Evolutionary conservation across 2,329 filamentous ascomycete species (phyloP).

Genomic region (Phaeophleospora eucalypticola): DNA sequence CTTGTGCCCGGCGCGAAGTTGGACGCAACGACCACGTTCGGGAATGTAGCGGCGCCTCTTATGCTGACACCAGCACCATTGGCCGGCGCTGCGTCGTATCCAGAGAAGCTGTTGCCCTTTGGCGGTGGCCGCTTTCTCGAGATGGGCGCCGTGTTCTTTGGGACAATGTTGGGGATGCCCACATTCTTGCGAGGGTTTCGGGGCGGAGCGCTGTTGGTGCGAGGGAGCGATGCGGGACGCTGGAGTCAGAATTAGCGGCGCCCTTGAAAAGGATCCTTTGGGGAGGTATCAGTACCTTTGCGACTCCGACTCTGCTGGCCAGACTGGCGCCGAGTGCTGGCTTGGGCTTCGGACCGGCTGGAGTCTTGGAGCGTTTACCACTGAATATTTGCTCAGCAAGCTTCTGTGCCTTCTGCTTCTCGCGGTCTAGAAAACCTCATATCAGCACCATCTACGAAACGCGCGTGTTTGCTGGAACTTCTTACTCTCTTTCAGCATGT

Average conservation of each 20-base stretch:
- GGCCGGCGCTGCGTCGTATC: conserved; percentile 29
- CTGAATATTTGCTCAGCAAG: conserved; percentile 72
- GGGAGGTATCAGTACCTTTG: conserved; percentile 68
- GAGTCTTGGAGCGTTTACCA: conserved; percentile 58
- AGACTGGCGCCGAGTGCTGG: conserved; percentile 50
- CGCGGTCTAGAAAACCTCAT: conserved; percentile 12
- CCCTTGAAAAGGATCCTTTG: too few species aligned
- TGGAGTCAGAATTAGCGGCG: too few species aligned
- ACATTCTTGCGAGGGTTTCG: conserved; percentile 17
- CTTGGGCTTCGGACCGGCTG: conserved; percentile 44
- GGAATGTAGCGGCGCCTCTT: conserved; percentile 61
- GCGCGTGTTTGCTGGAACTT: too few species aligned
- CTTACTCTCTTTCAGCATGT: conserved; percentile 23
- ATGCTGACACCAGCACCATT: conserved; percentile 59
- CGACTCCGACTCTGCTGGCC: conserved; percentile 68
- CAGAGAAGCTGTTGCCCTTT: conserved; percentile 27
- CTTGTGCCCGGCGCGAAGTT: conserved; percentile 82
- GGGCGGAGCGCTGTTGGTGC: conserved; percentile 19
- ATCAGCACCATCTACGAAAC: background rate
- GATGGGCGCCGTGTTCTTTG: too few species aligned
- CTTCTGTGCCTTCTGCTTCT: conserved; percentile 24
- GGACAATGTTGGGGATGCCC: too few species aligned
- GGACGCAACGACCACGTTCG: conserved; percentile 68
- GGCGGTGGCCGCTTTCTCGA: too few species aligned
- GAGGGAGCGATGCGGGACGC: conserved; percentile 29